These are phyloP conservation scores for Macrolepiota dolichaula DNA, from an alignment of 768 basidiomycete genomes.

Conservation along the genomic window DNA sequence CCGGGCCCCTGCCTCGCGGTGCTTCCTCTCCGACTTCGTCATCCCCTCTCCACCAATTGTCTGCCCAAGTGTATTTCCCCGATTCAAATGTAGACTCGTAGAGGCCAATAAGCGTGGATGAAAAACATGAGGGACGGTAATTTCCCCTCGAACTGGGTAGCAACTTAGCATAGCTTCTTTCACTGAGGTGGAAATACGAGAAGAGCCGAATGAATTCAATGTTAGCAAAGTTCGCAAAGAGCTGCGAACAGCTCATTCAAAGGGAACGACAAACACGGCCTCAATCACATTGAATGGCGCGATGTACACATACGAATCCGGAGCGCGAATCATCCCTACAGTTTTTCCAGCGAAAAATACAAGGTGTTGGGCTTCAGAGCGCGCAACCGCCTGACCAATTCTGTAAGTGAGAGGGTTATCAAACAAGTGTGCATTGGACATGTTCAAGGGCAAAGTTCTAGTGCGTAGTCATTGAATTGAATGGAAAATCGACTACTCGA, in stretches of 20 bases:
- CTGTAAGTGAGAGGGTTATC: too few relatives aligned
- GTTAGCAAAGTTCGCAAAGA: background rate
- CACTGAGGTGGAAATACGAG: slow-evolving; percentile 40
- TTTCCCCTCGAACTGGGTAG: background rate
- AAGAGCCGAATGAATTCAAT: slow-evolving; percentile 31
- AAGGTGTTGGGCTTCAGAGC: slow-evolving; percentile 87
- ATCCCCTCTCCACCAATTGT: slow-evolving; percentile 58
- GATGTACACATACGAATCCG: slow-evolving; percentile 87
- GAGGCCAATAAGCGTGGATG: slow-evolving; percentile 67
- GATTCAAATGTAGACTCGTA: slow-evolving; percentile 61
- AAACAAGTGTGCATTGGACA: too few relatives aligned
- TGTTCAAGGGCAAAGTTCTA: too few relatives aligned
- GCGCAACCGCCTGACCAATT: too few relatives aligned
- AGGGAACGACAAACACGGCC: slow-evolving; percentile 71
- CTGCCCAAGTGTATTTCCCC: slow-evolving; percentile 57
- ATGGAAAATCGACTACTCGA: background rate
- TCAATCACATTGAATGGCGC: slow-evolving; percentile 93
- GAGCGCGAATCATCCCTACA: slow-evolving; percentile 79
- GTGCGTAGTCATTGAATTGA: background rate
- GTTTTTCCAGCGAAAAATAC: slow-evolving; percentile 90
- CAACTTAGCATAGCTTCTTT: slow-evolving; percentile 53
- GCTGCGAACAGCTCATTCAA: slow-evolving; percentile 60
- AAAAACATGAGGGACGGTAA: slow-evolving; percentile 65
- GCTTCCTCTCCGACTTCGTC: slow-evolving; percentile 59
- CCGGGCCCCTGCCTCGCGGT: slow-evolving; percentile 55